phyloP scores from a whole-genome alignment of 257 asterid species.

The Petrea volubilis region DNA sequence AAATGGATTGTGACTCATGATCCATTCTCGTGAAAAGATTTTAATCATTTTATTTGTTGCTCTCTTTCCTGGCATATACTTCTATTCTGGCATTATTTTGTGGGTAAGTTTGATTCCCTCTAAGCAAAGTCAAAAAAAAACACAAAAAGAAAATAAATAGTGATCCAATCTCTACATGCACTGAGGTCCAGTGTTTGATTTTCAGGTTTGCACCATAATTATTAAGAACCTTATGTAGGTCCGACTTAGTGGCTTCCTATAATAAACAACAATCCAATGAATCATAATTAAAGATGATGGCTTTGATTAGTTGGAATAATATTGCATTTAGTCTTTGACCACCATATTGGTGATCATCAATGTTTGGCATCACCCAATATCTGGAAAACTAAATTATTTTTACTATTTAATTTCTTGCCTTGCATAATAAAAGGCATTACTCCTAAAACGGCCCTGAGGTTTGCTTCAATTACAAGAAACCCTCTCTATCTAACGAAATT shows the following conservation, averaged over 20 bases:
- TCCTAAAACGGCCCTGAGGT: no score
- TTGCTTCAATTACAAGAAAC: no score
- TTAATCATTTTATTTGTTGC: conserved; percentile 20
- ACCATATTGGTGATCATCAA: background rate
- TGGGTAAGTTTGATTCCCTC: conserved; percentile 28
- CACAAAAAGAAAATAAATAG: background rate
- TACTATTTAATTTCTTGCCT: background rate
- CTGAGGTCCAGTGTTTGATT: conserved; percentile 12
- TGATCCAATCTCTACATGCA: background rate
- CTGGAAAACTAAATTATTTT: background rate
- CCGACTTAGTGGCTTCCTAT: conserved; percentile 39
- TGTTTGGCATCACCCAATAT: background rate
- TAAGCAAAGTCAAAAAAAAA: conserved; percentile 28
- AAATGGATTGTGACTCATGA: conserved; percentile 31
- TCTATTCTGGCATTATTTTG: conserved; percentile 19
- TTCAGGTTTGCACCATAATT: conserved; percentile 21
- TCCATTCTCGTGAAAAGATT: conserved; percentile 28
- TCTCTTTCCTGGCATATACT: conserved; percentile 14
- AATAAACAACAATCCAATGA: conserved; percentile 19
- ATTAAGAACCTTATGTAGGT: conserved; percentile 26
- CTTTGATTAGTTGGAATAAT: conserved; percentile 19
- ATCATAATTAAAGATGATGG: conserved; percentile 11
- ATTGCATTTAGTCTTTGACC: conserved; percentile 30
- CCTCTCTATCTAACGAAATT: no score
- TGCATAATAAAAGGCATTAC: no score